Conservation (phyloP, 352 stramenopile genomes). For the Plasmopara muralis region DNA sequence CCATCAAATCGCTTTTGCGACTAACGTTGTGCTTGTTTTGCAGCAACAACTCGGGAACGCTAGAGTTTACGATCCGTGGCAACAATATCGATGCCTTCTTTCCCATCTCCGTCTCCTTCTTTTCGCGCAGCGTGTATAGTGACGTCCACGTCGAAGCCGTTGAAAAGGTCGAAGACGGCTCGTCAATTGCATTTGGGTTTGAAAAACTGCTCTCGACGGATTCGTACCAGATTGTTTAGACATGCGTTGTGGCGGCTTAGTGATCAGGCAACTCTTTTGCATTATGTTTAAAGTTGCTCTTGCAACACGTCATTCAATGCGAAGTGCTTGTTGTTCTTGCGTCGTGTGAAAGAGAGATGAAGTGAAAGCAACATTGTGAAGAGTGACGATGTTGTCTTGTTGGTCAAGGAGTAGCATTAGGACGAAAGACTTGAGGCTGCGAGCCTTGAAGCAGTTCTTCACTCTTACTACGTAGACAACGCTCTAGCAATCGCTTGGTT, state of each 20-base stretch:
- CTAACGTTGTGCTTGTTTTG: conserved; percentile 8
- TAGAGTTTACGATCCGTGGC: conserved; percentile 80
- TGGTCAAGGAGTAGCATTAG: conserved; percentile 20
- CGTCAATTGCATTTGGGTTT: conserved; percentile 71
- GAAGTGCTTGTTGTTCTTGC: no score
- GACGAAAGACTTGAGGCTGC: conserved; percentile 56
- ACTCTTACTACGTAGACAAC: conserved; percentile 61
- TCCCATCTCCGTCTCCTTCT: conserved; percentile 84
- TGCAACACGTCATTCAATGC: no score
- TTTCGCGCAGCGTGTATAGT: conserved; percentile 84
- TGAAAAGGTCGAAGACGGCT: conserved; percentile 63
- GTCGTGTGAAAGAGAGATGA: no score
- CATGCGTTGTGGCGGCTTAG: conserved; percentile 14
- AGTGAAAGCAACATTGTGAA: no score
- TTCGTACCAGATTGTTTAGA: conserved; percentile 86
- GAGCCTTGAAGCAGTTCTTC: conserved; percentile 54
- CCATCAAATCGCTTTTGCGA: no score
- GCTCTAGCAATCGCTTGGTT: conserved; percentile 61
- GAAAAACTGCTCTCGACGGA: conserved; percentile 85
- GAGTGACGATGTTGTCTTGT: conserved; percentile 6
- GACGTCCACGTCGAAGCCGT: conserved; percentile 76
- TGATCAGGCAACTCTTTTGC: background rate
- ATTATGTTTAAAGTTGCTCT: no score
- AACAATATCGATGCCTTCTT: conserved; percentile 82
- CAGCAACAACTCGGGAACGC: conserved; percentile 74